phyloP scores from a whole-genome alignment of 2,329 filamentous ascomycete species.

The Neonectria magnoliae region DNA sequence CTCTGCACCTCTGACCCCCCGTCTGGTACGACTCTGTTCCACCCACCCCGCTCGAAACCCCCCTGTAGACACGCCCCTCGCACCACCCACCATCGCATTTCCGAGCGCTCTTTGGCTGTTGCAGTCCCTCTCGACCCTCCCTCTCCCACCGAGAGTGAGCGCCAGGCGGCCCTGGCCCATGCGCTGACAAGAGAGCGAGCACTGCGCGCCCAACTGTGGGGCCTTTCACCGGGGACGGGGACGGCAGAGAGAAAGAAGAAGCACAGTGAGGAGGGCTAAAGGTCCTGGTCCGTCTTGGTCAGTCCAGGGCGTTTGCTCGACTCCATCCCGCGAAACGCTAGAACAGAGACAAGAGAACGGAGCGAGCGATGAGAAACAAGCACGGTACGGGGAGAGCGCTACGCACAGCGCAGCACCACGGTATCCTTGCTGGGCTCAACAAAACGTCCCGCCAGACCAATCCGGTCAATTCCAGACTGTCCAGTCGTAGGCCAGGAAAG shows the following conservation, averaged over 20 bases:
- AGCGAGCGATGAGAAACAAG: conserved; percentile 5
- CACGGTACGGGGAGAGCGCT: neutral
- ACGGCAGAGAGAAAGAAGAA: conserved; percentile 33
- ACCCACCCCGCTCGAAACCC: conserved; percentile 41
- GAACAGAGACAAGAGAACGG: conserved; percentile 16
- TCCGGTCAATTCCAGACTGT: neutral
- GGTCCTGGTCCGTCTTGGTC: conserved; percentile 8
- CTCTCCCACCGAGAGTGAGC: conserved; percentile 41
- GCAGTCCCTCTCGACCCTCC: conserved; percentile 32
- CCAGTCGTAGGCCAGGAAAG: neutral
- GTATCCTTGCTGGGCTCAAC: conserved; percentile 3
- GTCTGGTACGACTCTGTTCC: conserved; percentile 47
- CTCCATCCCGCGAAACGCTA: conserved; percentile 19
- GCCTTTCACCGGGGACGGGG: conserved; percentile 19
- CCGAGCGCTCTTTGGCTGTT: conserved; percentile 33
- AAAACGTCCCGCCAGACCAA: neutral
- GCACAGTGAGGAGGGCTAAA: conserved; percentile 16
- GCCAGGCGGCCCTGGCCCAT: conserved; percentile 35
- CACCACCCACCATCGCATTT: conserved; percentile 38
- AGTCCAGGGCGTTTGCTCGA: conserved; percentile 17
- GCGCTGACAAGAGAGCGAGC: conserved; percentile 42
- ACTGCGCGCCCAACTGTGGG: conserved; percentile 42
- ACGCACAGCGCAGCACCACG: neutral
- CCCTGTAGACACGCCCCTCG: conserved; percentile 42
- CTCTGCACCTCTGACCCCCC: conserved; percentile 34